Evolutionary conservation across 2,329 filamentous ascomycete species (phyloP), one percentile per base, ranked within the genome.

Genomic region (Fusarium denticulatum): DNA sequence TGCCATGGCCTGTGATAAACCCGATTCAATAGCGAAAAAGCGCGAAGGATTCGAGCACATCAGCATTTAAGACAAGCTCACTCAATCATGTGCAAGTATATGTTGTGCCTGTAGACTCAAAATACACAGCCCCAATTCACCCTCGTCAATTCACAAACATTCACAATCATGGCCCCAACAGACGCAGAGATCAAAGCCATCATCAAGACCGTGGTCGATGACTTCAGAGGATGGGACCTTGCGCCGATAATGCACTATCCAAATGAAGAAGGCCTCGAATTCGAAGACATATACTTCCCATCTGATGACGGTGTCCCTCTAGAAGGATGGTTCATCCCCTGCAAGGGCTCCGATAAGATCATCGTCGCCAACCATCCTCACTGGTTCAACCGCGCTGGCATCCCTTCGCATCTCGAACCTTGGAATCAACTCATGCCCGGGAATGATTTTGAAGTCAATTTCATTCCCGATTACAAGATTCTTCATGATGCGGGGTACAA

Each of bases 341-440:
- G 62, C 55, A 60, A 61, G 34, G 46, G 46, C 22, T 73, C 71
- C 14, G 40, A 50, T 20, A 73, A 73, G 45, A 46, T 74, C 55
- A 64, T 73, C 42, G 71, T 73, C 32, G 62, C 71, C 37, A 74
- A 74, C 20, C 71, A 73, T 16, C 71, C 71, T 10, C 71, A 64
- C 42, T 74, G 71, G 67, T 73, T 71, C 58, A 73, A 58, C 42
- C 67, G 71, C 12, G 71, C 71, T 2, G 71, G 71, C 0, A 55
- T 73, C 2, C 71, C 71, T 4, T 73, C 71, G 1, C 71, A 73
- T 7, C 16, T 74, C 2, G 55, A 64, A 0, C 71, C 71, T 4
- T 73, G 67, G 71, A 68, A 26, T 10, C 45, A 70, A 0, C 71
- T 73, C 6, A 65, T 73, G 43, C 71, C 71, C 0, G 71, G 71